Evolutionary conservation across 495 filamentous ascomycete genomes (phyloP), one percentile per base, ranked within the genome.

Genomic region (Hyaloscypha finlandica): DNA sequence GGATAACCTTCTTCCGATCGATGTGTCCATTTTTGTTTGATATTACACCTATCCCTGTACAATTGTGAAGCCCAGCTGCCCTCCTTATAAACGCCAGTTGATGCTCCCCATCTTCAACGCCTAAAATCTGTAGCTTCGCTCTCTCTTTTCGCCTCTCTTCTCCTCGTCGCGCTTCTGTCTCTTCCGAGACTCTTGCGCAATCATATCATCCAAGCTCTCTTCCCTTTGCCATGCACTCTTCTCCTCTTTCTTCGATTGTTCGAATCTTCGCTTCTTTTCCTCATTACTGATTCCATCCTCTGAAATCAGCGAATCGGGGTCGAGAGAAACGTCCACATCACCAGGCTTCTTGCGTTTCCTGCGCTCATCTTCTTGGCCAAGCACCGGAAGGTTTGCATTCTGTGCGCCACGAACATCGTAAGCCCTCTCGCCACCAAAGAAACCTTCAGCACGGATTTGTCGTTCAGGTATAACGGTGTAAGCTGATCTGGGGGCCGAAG

Each of bases 121-220:
- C 35, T 67, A 74, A 54, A 71, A 74, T 37, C 67, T 58, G 52
- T 74, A 71, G 31, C 42, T 55, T 48, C 71, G 37, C 52, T 73
- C 72, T 70, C 76, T 81, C 74, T 73, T 79, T 68, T 83, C 80
- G 30, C 78, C 80, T 61, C 84, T 81, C 75, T 84, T 86, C 76
- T 96, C 91, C 76, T 94, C 90, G 68, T 97, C 93, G 69, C 88
- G 84, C 82, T 92, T 93, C 74, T 91, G 82, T 77, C 93, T 83
- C 81, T 97, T 97, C 64, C 92, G 85, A 75, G 89, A 93, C 78
- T 98, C 95, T 69, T 90, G 88, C 37, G 92, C 93, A 82, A 98
- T 97, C 94, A 99, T 97, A 73, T 96, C 90, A 75, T 89, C 96
- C 58, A 99, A 78, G 76, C 97, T 95, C 73, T 98, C 95, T 76